Conservation (phyloP, 202 grass and related monocot species). For the Hordeum pubiflorum region DNA sequence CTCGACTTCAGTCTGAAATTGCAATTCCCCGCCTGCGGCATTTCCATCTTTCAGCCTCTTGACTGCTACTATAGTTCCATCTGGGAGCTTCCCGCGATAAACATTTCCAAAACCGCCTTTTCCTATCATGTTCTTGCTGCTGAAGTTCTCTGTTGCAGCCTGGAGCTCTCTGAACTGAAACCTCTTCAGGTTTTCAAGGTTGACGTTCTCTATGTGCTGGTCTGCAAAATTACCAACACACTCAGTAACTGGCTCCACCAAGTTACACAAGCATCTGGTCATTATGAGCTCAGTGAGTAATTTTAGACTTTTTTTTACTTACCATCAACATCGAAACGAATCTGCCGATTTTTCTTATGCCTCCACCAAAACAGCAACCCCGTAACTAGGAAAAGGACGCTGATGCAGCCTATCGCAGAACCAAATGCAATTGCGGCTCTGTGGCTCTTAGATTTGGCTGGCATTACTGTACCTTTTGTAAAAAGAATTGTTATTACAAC, state of each 20-base stretch:
- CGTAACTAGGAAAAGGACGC: conserved; percentile 34
- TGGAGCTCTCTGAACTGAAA: conserved; percentile 85
- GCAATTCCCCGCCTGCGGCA: conserved; percentile 55
- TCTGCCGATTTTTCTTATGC: conserved; percentile 37
- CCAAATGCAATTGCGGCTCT: conserved; percentile 55
- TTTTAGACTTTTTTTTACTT: conserved; percentile 22
- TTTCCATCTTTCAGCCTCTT: conserved; percentile 81
- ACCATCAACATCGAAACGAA: conserved; percentile 52
- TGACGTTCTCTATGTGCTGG: conserved; percentile 53
- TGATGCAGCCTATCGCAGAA: conserved; percentile 40
- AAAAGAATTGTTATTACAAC: conserved; percentile 7
- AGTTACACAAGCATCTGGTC: not conserved
- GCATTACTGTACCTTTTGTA: conserved; percentile 24
- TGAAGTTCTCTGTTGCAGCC: conserved; percentile 76
- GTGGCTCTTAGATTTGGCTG: conserved; percentile 38
- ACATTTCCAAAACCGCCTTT: conserved; percentile 78
- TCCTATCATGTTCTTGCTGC: conserved; percentile 70
- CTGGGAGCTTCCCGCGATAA: conserved; percentile 55
- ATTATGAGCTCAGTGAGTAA: conserved; percentile 2
- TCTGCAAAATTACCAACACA: conserved; percentile 35
- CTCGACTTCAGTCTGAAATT: conserved; percentile 82
- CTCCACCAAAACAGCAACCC: conserved; percentile 59
- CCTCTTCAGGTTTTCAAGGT: conserved; percentile 58
- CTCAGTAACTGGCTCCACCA: conserved; percentile 16
- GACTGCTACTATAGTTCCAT: conserved; percentile 62